Evolutionary conservation across 108 stramenopile species (phyloP).

Genomic region (Epithemia pelagica): DNA sequence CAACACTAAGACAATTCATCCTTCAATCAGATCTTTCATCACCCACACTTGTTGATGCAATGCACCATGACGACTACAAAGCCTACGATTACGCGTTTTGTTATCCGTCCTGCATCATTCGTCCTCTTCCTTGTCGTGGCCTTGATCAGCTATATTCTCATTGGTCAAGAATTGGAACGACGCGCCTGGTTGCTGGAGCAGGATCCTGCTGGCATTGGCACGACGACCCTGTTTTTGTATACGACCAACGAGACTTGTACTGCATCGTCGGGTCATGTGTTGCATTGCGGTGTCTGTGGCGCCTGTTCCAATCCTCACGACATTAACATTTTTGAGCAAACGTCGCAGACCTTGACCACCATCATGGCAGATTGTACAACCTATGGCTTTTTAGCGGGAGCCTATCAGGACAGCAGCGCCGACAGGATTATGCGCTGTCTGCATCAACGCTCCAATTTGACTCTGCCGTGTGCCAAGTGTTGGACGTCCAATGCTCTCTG

Average conservation of each 20-base stretch:
- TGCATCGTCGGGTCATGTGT: background rate
- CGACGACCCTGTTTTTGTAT: constrained; percentile 13
- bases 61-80: too few species aligned
- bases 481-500: constrained; percentile 32
- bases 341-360: constrained; percentile 18
- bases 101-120: too few species aligned
- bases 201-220: constrained; percentile 11
- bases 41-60: too few species aligned
- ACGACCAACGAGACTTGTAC: constrained; percentile 4
- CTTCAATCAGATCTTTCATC: too few species aligned
- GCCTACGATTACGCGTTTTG: too few species aligned
- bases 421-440: constrained; percentile 19
- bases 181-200: constrained; percentile 1
- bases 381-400: constrained; percentile 12
- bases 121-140: background rate
- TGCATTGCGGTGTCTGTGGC: constrained; percentile 30
- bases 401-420: background rate
- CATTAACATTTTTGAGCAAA: constrained; percentile 21
- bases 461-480: constrained; percentile 18
- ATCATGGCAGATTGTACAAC: constrained; percentile 19
- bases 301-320: constrained; percentile 26
- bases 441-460: constrained; percentile 16
- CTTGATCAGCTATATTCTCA: background rate
- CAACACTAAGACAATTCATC: too few species aligned
- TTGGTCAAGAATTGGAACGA: constrained; percentile 10